Conservation (phyloP, 2,329 filamentous ascomycete genomes). For the Lachnellula cervina region DNA sequence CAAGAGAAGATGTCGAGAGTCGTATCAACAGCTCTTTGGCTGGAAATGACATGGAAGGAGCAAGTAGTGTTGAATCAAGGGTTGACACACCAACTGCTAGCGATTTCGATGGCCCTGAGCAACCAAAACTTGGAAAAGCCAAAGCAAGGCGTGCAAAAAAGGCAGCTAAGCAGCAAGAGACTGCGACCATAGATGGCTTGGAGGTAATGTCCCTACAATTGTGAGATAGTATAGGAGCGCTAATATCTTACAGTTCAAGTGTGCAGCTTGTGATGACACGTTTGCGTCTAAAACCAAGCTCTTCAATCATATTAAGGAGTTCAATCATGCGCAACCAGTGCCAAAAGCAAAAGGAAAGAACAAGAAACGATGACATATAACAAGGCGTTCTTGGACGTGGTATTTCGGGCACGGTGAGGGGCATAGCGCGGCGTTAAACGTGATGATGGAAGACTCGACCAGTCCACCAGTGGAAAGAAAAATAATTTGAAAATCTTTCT, state of each 20-base stretch:
- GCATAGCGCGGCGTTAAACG: conserved; percentile 6
- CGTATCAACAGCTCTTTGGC: conserved; percentile 18
- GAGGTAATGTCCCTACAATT: conserved; percentile 13
- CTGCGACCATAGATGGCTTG: conserved; percentile 12
- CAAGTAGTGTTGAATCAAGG: conserved; percentile 11
- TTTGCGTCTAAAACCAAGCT: conserved; percentile 59
- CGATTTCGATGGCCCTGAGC: conserved; percentile 8
- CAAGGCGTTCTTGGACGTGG: not conserved
- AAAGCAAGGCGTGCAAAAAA: conserved; percentile 49
- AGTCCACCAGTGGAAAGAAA: too few relatives aligned
- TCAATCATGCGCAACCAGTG: conserved; percentile 48
- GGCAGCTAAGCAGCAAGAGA: conserved; percentile 34
- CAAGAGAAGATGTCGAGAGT: conserved; percentile 26
- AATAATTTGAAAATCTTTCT: not conserved
- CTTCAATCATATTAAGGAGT: conserved; percentile 57
- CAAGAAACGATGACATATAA: conserved; percentile 8
- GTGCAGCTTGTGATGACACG: conserved; percentile 49
- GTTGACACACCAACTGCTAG: conserved; percentile 9
- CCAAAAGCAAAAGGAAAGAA: conserved; percentile 22
- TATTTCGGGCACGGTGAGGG: not conserved
- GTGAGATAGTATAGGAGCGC: not conserved
- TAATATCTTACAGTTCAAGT: conserved; percentile 39
- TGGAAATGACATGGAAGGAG: conserved; percentile 8
- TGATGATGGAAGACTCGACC: too few relatives aligned
- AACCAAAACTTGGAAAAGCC: conserved; percentile 43